Percentiles rank a stretch among this genome's conserved stretches.
phyloP scores from a whole-genome alignment of 495 filamentous ascomycete genomes.

The Penicillium tannophilum region DNA sequence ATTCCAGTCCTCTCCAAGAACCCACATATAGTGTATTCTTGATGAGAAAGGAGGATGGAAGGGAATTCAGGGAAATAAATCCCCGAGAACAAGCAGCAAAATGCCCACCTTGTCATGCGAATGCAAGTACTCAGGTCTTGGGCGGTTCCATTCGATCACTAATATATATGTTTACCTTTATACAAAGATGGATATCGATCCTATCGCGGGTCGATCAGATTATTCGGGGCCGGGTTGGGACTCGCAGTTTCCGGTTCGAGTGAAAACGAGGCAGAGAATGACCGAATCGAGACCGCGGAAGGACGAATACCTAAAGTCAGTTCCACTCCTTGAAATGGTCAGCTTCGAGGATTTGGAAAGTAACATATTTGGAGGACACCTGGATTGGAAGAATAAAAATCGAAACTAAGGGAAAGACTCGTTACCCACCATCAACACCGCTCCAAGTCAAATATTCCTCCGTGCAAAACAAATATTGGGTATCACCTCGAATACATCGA shows the following conservation, averaged over 20 bases:
- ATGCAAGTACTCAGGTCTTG: slow-evolving; percentile 3
- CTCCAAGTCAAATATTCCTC: neutral
- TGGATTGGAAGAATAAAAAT: slow-evolving; percentile 4
- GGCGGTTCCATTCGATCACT: slow-evolving; percentile 18
- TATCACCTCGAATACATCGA: slow-evolving; percentile 18
- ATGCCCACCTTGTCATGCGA: slow-evolving; percentile 2
- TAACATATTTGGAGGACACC: neutral
- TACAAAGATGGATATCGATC: slow-evolving; percentile 9
- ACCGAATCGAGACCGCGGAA: slow-evolving; percentile 9
- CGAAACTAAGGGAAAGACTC: neutral
- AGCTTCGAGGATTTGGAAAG: neutral
- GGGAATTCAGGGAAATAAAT: slow-evolving; percentile 16
- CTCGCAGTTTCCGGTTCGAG: neutral
- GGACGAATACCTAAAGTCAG: slow-evolving; percentile 6
- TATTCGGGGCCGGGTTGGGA: neutral
- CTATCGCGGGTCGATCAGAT: slow-evolving; percentile 2
- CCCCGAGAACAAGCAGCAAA: slow-evolving; percentile 11
- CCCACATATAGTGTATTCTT: slow-evolving; percentile 44
- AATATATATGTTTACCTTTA: slow-evolving; percentile 13
- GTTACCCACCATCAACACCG: slow-evolving; percentile 2
- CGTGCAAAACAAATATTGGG: slow-evolving; percentile 12
- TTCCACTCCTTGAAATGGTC: neutral
- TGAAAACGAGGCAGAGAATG: neutral
- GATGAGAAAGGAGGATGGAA: slow-evolving; percentile 44
- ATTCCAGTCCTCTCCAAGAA: slow-evolving; percentile 44